phyloP scores from a whole-genome alignment of 768 basidiomycete species.

The Lactarius hatsudake region DNA sequence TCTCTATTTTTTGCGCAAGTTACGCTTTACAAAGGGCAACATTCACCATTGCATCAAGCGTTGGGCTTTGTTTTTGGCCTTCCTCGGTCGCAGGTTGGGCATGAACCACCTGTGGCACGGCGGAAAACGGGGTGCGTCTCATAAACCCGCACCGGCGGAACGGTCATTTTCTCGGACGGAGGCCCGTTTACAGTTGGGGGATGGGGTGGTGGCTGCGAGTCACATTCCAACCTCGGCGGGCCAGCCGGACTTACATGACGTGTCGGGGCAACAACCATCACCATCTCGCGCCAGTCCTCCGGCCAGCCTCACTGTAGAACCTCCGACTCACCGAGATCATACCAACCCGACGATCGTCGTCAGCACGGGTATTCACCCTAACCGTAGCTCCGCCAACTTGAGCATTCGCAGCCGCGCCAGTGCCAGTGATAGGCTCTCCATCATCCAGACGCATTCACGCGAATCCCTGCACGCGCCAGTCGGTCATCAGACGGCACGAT shows the following conservation, averaged over 20 bases:
- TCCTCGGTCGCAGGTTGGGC: constrained; percentile 6
- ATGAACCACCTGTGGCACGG: neutral
- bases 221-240: constrained; percentile 8
- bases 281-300: neutral
- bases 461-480: neutral
- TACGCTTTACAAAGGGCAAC: neutral
- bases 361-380: neutral
- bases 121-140: neutral
- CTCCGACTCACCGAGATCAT: neutral
- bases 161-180: neutral
- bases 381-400: constrained; percentile 3
- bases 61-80: neutral
- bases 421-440: constrained; percentile 15
- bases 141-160: neutral
- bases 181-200: neutral
- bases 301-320: neutral
- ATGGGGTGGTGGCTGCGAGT: constrained; percentile 13
- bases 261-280: neutral
- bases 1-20: neutral
- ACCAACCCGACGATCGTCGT: neutral
- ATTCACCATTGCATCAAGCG: neutral
- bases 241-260: constrained; percentile 3
- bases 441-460: constrained; percentile 5
- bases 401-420: constrained; percentile 18
- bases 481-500: constrained; percentile 6